phyloP scores from a whole-genome alignment of 208 protist species.

The Angomonas deanei region DNA sequence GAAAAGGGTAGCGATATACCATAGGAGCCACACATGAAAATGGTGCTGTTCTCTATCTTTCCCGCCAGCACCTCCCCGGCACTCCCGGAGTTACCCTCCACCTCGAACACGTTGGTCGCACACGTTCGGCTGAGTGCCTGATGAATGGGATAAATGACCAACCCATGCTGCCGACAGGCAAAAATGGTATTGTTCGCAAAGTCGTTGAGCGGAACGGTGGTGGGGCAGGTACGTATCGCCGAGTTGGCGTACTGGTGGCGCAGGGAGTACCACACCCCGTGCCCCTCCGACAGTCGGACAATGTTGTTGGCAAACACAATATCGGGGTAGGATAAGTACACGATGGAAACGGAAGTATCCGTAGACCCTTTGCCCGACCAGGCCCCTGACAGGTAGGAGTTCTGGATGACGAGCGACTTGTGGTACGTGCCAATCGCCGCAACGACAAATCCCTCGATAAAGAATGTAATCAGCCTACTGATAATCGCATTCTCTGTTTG shows the following conservation, averaged over 20 bases:
- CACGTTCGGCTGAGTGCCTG: constrained; percentile 15
- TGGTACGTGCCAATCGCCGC: constrained; percentile 24
- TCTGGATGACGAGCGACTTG: constrained; percentile 7
- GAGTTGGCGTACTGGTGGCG: constrained; percentile 18
- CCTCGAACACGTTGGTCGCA: constrained; percentile 14
- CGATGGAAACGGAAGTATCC: constrained; percentile 19
- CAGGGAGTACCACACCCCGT: constrained; percentile 37
- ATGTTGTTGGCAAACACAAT: constrained; percentile 17
- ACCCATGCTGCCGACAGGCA: constrained; percentile 16
- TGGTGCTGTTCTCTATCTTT: constrained; percentile 10
- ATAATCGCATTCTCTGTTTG: constrained; percentile 24
- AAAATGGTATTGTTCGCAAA: constrained; percentile 23
- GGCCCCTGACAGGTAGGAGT: constrained; percentile 11
- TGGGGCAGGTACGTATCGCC: constrained; percentile 17
- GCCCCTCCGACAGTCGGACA: constrained; percentile 16
- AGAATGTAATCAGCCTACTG: constrained; percentile 7
- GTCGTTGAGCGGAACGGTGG: constrained; percentile 4
- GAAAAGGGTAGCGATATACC: constrained; percentile 31
- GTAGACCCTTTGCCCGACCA: constrained; percentile 16
- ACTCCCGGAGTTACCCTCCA: neutral
- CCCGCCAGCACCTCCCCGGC: constrained; percentile 4
- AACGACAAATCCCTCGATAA: constrained; percentile 23
- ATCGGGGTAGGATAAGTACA: constrained; percentile 21
- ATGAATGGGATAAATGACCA: constrained; percentile 32
- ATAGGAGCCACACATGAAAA: constrained; percentile 24